These are phyloP conservation scores for Hippophae tibetana DNA, from an alignment of 306 rosid genomes.

Conservation along the genomic window DNA sequence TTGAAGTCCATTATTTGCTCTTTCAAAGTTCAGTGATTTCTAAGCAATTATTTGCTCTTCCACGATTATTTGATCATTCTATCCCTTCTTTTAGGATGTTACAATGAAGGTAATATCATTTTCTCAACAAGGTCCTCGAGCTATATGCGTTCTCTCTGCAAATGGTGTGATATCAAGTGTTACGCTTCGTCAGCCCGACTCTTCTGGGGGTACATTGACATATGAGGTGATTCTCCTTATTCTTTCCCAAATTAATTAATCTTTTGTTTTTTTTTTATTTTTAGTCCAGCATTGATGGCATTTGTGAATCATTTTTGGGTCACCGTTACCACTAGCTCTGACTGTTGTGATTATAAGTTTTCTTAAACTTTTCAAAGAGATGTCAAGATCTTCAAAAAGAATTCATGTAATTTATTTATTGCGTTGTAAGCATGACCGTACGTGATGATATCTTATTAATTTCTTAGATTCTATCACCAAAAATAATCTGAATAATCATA, in stretches of 20 bases:
- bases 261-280: background rate
- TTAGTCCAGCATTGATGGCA: background rate
- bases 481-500: too few species aligned
- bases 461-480: too few species aligned
- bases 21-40: too few species aligned
- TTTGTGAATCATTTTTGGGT: background rate
- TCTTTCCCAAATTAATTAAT: background rate
- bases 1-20: background rate
- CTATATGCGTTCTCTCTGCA: conserved; percentile 85
- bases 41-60: too few species aligned
- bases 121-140: conserved; percentile 95
- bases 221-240: conserved; percentile 51
- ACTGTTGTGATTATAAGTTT: background rate
- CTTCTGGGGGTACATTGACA: conserved; percentile 74
- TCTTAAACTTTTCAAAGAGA: background rate
- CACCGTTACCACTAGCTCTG: background rate
- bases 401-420: too few species aligned
- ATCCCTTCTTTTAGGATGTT: conserved; percentile 55
- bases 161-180: conserved; percentile 89
- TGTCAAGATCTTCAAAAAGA: too few species aligned
- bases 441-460: too few species aligned
- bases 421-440: too few species aligned
- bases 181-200: conserved; percentile 91
- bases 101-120: conserved; percentile 94
- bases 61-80: background rate